Percentiles rank a stretch among this genome's conserved stretches.
phyloP scores from a whole-genome alignment of 2,329 filamentous ascomycete genomes.

The Fusarium tjaetaba region DNA sequence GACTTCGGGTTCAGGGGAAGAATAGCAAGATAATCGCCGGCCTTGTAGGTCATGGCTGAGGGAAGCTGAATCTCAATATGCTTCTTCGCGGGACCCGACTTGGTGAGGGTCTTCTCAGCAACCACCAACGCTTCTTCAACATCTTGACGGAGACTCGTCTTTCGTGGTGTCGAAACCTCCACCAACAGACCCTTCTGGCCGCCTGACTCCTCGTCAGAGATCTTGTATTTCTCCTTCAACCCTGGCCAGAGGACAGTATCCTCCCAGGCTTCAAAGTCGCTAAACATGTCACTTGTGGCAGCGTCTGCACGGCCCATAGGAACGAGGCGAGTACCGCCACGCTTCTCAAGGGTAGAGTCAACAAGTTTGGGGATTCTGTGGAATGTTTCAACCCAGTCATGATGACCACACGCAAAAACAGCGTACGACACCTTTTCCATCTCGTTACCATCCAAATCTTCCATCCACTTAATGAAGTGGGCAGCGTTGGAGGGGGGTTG shows the following conservation, averaged over 20 bases:
- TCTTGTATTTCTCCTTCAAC: constrained; percentile 56
- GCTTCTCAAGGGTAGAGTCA: constrained; percentile 60
- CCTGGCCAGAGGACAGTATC: constrained; percentile 64
- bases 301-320: constrained; percentile 68
- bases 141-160: constrained; percentile 40
- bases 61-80: constrained; percentile 76
- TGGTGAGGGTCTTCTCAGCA: constrained; percentile 34
- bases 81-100: constrained; percentile 59
- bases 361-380: constrained; percentile 73
- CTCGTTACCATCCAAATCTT: constrained; percentile 55
- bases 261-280: constrained; percentile 74
- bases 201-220: neutral
- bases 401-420: constrained; percentile 74
- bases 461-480: constrained; percentile 74
- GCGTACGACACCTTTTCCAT: constrained; percentile 69
- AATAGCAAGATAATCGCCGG: constrained; percentile 81
- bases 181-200: constrained; percentile 31
- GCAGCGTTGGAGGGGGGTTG: constrained; percentile 77
- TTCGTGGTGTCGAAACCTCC: constrained; percentile 37
- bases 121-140: constrained; percentile 40
- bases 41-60: constrained; percentile 70
- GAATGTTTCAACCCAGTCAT: constrained; percentile 70
- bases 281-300: constrained; percentile 72
- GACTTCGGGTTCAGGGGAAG: constrained; percentile 74
- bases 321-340: constrained; percentile 48